phyloP scores from a whole-genome alignment of 2,329 filamentous ascomycete genomes.

The Stachybotrys echinatus region DNA sequence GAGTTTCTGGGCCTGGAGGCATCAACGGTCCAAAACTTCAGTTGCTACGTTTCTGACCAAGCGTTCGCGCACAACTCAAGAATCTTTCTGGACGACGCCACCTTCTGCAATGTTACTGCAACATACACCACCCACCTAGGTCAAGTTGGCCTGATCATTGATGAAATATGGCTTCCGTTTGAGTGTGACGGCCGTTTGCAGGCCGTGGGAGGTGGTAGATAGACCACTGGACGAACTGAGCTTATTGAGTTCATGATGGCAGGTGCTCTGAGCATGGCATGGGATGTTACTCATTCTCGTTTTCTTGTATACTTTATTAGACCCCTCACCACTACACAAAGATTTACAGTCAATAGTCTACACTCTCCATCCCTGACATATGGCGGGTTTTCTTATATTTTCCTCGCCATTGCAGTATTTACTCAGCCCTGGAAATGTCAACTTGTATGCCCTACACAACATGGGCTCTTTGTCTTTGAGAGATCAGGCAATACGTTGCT shows the following conservation, averaged over 20 bases:
- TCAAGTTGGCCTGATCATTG: slow-evolving; percentile 8
- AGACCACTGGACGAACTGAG: slow-evolving; percentile 3
- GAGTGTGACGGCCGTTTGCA: slow-evolving; percentile 12
- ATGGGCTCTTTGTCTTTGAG: slow-evolving; percentile 18
- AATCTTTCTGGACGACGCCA: not conserved
- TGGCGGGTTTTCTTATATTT: no score
- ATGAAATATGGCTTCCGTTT: slow-evolving; percentile 6
- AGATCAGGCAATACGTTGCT: slow-evolving; percentile 11
- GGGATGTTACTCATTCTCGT: not conserved
- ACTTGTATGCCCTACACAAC: slow-evolving; percentile 18
- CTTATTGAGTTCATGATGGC: slow-evolving; percentile 1
- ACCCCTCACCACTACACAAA: no score
- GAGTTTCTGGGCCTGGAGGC: not conserved
- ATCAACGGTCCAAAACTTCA: not conserved
- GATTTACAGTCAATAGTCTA: no score
- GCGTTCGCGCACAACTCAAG: not conserved
- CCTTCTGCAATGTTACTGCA: slow-evolving; percentile 7
- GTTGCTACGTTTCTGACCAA: not conserved
- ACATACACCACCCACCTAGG: slow-evolving; percentile 11
- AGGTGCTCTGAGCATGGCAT: slow-evolving; percentile 5
- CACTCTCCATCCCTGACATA: no score
- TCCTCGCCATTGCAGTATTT: no score
- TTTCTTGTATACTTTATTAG: not conserved
- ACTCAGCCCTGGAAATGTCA: slow-evolving; percentile 10
- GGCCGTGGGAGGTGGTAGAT: slow-evolving; percentile 10